Conservation (phyloP, 495 filamentous ascomycete genomes). For the Zalerion maritima region DNA sequence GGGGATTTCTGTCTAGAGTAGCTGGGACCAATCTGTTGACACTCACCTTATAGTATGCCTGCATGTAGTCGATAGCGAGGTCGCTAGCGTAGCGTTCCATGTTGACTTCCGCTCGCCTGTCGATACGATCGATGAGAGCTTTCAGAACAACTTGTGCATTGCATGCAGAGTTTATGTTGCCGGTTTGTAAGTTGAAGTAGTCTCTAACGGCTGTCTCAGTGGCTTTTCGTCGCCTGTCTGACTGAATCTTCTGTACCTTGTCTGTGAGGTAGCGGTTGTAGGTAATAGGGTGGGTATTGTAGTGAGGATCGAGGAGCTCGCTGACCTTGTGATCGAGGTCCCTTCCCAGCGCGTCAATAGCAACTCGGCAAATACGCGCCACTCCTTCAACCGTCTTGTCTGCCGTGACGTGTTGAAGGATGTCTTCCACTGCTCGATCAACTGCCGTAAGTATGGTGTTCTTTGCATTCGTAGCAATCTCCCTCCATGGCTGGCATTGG, state of each 20-base stretch:
- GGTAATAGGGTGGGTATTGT: constrained; percentile 32
- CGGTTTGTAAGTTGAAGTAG: constrained; percentile 10
- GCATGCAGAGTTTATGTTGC: constrained; percentile 4
- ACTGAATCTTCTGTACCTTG: constrained; percentile 25
- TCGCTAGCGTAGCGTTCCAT: constrained; percentile 18
- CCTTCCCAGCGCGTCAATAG: constrained; percentile 11
- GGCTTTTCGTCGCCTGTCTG: constrained; percentile 11
- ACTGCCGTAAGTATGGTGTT: constrained; percentile 14
- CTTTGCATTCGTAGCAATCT: constrained; percentile 10
- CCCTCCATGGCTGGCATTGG: constrained; percentile 26
- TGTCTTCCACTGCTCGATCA: constrained; percentile 10
- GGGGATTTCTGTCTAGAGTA: constrained; percentile 1
- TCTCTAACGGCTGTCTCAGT: constrained; percentile 4
- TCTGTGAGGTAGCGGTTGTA: constrained; percentile 44
- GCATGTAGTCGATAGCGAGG: constrained; percentile 18
- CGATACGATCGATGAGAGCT: constrained; percentile 4
- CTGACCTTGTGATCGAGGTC: constrained; percentile 14
- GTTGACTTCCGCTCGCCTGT: too few relatives aligned
- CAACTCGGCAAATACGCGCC: too few relatives aligned
- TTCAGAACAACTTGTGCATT: constrained; percentile 4
- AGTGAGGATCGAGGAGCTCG: constrained; percentile 22
- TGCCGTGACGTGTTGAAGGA: constrained; percentile 16
- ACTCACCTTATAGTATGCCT: constrained; percentile 29
- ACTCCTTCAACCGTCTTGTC: constrained; percentile 13
- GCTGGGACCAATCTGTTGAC: neutral